Evolutionary conservation across 345 rosid genomes (phyloP), one percentile per base, ranked within the genome.

Genomic region (Linum tenue): DNA sequence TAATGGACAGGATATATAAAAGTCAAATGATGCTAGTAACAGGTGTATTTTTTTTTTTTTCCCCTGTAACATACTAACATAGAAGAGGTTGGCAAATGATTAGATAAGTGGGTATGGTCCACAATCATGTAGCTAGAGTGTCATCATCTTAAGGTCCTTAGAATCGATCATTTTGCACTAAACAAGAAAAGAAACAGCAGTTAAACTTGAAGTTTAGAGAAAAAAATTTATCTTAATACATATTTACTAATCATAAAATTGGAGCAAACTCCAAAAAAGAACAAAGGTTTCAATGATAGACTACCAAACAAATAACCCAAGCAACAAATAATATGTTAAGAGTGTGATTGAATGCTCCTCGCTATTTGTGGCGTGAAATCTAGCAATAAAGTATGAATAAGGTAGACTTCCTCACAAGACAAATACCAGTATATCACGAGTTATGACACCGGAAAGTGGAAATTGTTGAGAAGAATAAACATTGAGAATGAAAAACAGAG

Each of bases 1-100:
- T 95, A 73, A 66, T 74, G 38, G 65, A 64, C 17, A 44, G 57
- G 41, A 72, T 7, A 61, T 39, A 39, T 35, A 7, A 9, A 37
- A 53, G 38, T 17, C 9, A 57, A 15, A 12, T 55, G 7, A 12
- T 55, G 7, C 8, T 39, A 62, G 50, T 5, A 62, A 9, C 51
- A 59, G 53, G 53, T 43, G 50, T 48, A 48, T 9, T 10, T 48
- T 48, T 15, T 48, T 10, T 9, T 10, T 48, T 48, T 15, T 48
- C 2, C 53, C 9, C 14, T 48, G 15, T 22, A 22, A 12, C 53
- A 48, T 6, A 48, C 53, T 15, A 48, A 9, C 14, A 2, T 9
- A 10, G 53, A 48, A 48, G 9, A 48, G 53, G 14, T 22, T 22
- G 31, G 31, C 31, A 22, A 22, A 22, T 22, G 53, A 48, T 48